Conservation (phyloP, 1,139 yeast species). For the Diutina scorzettiae region DNA sequence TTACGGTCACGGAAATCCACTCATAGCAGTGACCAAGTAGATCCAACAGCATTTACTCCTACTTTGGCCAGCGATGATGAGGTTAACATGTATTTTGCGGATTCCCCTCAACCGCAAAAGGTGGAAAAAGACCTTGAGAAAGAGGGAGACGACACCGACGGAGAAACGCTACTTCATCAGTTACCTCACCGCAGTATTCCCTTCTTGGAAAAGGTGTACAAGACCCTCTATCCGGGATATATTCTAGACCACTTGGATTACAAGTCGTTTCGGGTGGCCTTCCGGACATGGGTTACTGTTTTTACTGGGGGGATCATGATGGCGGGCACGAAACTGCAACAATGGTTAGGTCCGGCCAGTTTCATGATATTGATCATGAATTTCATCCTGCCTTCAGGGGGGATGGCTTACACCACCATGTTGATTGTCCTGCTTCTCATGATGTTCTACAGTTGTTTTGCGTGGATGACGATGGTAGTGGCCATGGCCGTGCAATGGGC, state of each 20-base stretch:
- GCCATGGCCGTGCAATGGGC: conserved; percentile 17
- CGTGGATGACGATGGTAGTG: conserved; percentile 18
- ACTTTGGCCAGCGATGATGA: too few relatives aligned
- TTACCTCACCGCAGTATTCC: background rate
- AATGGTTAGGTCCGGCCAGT: background rate
- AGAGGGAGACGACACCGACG: background rate
- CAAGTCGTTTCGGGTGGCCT: background rate
- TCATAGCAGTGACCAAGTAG: too few relatives aligned
- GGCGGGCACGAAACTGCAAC: background rate
- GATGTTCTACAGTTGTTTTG: conserved; percentile 12
- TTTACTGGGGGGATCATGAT: background rate
- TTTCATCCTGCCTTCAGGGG: background rate
- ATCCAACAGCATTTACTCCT: too few relatives aligned
- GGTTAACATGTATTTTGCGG: too few relatives aligned
- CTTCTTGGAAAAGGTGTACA: background rate
- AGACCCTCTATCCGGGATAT: background rate
- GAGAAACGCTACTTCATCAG: background rate
- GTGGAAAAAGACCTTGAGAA: background rate
- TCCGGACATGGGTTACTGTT: background rate
- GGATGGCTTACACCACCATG: background rate
- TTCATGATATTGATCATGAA: background rate
- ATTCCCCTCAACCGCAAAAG: too few relatives aligned
- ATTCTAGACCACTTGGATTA: background rate
- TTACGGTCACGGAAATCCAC: too few relatives aligned
- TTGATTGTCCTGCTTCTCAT: background rate